Base-by-base conservation (phyloP, 257 asterid species). In the Solanum microdontum region DNA sequence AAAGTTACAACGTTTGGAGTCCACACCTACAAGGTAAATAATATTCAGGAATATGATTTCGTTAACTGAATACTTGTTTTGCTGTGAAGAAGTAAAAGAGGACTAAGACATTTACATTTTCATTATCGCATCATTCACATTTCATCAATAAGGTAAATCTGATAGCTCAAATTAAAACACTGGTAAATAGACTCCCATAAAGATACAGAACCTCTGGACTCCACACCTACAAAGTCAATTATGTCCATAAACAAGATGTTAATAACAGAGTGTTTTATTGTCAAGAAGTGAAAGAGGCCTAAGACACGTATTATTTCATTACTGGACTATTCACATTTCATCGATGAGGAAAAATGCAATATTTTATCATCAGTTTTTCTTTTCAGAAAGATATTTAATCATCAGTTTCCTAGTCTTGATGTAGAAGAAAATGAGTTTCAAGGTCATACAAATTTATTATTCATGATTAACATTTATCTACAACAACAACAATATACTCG, bases 1-100 rank as follows among this genome's bases (percentile, higher is more conserved):
- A 95, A 89, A 83, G 99, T 97, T 86, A 97, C 89, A 88, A 94
- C 92, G 72, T 91, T 92, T 12, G 99, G 98, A 21, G 98, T 93
- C 98, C 98, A 97, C 15, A 97, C 94, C 99, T 94, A 88, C 90
- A 89, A 85, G 90, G 88, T 77, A 82, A 62, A 84, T n/a, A 66
- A 62, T 32, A 79, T 26, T n/a, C 64, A 33, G 75, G 82, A 87
- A 82, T 24, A 72, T 34, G 77, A 26, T 70, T 17, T 55, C 11
- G 21, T 36, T 24, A 64, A 69, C 37, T 55, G 72, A 60, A 48
- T 85, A 30, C 28, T 72, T 72, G 64, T 74, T 48, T 6, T 37
- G 55, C 32, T 12, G 60, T 34, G 55, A 24, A 73, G 48, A 23
- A 75, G 30, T 9, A 0, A 72, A 82, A 24, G n/a, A 58, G 70